Evolutionary conservation across 176 grass and related monocot genomes (phyloP).

Genomic region (Aegilops speltoides): DNA sequence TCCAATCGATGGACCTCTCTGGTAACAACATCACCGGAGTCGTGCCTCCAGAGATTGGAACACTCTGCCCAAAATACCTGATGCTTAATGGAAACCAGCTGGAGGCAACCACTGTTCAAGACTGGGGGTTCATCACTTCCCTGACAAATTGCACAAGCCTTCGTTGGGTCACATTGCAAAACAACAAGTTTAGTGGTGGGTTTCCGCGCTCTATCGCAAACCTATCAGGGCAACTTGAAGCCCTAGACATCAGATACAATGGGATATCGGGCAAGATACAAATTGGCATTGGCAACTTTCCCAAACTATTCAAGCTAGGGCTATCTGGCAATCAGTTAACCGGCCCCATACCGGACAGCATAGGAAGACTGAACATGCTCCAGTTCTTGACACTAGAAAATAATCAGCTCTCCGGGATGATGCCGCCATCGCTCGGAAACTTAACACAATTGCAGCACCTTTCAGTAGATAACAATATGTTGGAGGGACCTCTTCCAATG

Average conservation of each 20-base stretch:
- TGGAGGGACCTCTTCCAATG: conserved; percentile 27
- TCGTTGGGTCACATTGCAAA: conserved; percentile 26
- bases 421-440: conserved; percentile 38
- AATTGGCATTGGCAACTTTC: conserved; percentile 30
- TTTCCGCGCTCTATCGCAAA: conserved; percentile 28
- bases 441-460: conserved; percentile 24
- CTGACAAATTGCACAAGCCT: conserved; percentile 51
- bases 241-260: conserved; percentile 41
- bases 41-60: conserved; percentile 38
- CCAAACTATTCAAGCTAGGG: conserved; percentile 32
- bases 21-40: conserved; percentile 41
- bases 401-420: conserved; percentile 37
- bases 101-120: conserved; percentile 7
- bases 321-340: conserved; percentile 38
- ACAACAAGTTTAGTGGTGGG: conserved; percentile 31
- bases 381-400: conserved; percentile 28
- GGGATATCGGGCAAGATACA: conserved; percentile 42
- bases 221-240: conserved; percentile 39
- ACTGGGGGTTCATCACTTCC: conserved; percentile 19
- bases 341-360: conserved; percentile 38
- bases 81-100: conserved; percentile 23
- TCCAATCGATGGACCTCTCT: conserved; percentile 40
- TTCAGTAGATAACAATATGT: conserved; percentile 16
- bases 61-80: conserved; percentile 30
- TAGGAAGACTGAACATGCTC: conserved; percentile 42